These are phyloP conservation scores for Skeletonema costatum DNA, from an alignment of 108 stramenopile species.

Conservation along the genomic window DNA sequence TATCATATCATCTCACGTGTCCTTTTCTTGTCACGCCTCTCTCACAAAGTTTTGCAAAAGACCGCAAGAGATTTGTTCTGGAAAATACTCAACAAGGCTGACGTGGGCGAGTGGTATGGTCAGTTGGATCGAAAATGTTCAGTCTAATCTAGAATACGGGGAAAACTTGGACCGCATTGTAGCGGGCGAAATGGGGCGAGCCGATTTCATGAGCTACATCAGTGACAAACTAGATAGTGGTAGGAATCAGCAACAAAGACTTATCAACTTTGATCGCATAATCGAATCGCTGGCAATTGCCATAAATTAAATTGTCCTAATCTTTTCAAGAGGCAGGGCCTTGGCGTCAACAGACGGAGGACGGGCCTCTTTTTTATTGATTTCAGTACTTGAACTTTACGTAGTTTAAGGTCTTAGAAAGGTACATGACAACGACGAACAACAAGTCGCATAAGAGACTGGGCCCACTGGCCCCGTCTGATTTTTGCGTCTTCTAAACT, in stretches of 20 bases:
- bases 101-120: constrained; percentile 52
- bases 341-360: too few species aligned
- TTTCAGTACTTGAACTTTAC: too few species aligned
- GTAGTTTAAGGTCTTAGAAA: too few species aligned
- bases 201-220: constrained; percentile 11
- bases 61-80: constrained; percentile 34
- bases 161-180: constrained; percentile 18
- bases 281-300: neutral
- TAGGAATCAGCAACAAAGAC: constrained; percentile 12
- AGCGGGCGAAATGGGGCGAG: neutral
- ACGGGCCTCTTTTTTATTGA: too few species aligned
- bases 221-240: constrained; percentile 14
- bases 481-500: neutral
- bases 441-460: too few species aligned
- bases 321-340: too few species aligned
- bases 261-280: constrained; percentile 10
- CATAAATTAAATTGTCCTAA: neutral
- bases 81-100: constrained; percentile 20
- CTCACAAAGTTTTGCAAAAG: constrained; percentile 19
- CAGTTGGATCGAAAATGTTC: constrained; percentile 37
- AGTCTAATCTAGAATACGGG: constrained; percentile 17
- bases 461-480: too few species aligned
- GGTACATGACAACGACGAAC: too few species aligned
- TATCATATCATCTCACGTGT: neutral
- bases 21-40: neutral